These are phyloP conservation scores for Dictyostelium purpureum DNA, from an alignment of 78 protist species.

Conservation along the genomic window DNA sequence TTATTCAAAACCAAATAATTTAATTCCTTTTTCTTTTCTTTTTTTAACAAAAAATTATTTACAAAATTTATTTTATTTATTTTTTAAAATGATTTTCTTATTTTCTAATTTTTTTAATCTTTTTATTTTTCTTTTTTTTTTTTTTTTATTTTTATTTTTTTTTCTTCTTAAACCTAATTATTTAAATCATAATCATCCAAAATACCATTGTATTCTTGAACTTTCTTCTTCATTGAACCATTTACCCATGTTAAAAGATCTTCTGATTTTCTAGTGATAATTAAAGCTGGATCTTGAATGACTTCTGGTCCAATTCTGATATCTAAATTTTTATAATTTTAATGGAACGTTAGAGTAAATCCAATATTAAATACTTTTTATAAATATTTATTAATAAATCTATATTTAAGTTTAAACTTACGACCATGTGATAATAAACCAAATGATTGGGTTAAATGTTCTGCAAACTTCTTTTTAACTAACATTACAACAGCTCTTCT, in stretches of 20 bases:
- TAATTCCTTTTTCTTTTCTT: neutral
- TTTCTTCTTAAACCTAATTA: too few relatives aligned
- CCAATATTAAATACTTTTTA: too few relatives aligned
- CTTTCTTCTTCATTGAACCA: slow-evolving; percentile 47
- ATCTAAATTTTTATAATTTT: too few relatives aligned
- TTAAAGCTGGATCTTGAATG: slow-evolving; percentile 60
- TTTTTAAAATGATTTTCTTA: neutral
- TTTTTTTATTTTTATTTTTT: too few relatives aligned
- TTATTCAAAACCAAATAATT: neutral
- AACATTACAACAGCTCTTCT: slow-evolving; percentile 48
- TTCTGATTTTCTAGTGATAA: slow-evolving; percentile 60
- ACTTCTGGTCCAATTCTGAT: slow-evolving; percentile 71
- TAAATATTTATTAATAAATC: neutral
- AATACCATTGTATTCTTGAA: slow-evolving; percentile 23
- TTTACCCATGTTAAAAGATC: slow-evolving; percentile 69
- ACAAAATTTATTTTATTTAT: neutral
- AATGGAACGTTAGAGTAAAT: too few relatives aligned
- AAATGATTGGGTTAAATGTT: slow-evolving; percentile 23
- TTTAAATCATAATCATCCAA: slow-evolving; percentile 51
- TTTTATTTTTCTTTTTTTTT: neutral
- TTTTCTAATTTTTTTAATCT: neutral
- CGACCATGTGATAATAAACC: slow-evolving; percentile 57
- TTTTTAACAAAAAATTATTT: neutral
- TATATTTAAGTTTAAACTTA: neutral
- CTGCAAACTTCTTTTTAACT: slow-evolving; percentile 47